phyloP scores from a whole-genome alignment of 805 yeast genomes.

The Pachysolen tannophilus region DNA sequence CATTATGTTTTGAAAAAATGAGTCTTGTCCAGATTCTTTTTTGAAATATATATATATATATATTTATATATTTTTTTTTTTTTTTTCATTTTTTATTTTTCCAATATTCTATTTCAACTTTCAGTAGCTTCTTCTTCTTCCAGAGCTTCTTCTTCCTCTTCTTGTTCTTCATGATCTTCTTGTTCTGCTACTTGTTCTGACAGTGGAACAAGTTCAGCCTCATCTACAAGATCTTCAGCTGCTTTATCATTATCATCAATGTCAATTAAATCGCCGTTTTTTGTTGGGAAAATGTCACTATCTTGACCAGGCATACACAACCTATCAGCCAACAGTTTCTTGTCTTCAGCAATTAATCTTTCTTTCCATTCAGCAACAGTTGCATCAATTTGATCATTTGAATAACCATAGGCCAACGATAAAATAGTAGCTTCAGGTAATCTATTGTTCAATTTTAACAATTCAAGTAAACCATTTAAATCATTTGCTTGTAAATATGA shows the following conservation, averaged over 20 bases:
- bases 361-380: conserved; percentile 64
- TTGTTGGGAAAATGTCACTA: conserved; percentile 25
- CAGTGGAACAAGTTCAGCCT: conserved; percentile 11
- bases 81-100: not conserved
- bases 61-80: too few relatives aligned
- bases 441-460: conserved; percentile 63
- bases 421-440: conserved; percentile 81
- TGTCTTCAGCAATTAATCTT: conserved; percentile 40
- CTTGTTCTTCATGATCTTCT: conserved; percentile 12
- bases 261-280: conserved; percentile 29
- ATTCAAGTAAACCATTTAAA: conserved; percentile 48
- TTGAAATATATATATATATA: too few relatives aligned
- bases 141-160: conserved; percentile 13
- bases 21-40: too few relatives aligned
- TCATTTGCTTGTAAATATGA: conserved; percentile 86
- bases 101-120: not conserved
- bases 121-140: conserved; percentile 7
- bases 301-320: conserved; percentile 36
- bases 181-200: conserved; percentile 15
- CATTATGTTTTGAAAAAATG: not conserved
- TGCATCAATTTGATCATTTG: conserved; percentile 31
- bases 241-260: conserved; percentile 21
- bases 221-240: conserved; percentile 8
- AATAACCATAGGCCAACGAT: conserved; percentile 54
- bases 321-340: conserved; percentile 53